Evolutionary conservation across 2,329 filamentous ascomycete species (phyloP).

Genomic region (Phyllosticta paracitricarpa): DNA sequence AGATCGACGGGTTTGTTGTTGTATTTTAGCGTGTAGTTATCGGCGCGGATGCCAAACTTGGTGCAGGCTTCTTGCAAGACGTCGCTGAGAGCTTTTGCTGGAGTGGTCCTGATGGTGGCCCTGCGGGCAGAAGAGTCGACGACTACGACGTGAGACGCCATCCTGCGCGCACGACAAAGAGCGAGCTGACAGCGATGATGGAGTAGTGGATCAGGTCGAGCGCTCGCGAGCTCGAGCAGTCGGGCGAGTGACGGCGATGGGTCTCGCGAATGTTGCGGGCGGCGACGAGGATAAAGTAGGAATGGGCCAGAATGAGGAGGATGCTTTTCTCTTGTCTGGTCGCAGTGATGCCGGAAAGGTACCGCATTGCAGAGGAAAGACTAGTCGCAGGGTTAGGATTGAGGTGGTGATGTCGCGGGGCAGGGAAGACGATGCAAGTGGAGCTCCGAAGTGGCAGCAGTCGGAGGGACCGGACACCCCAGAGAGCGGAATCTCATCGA

Average conservation of each 20-base stretch:
- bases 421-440: neutral
- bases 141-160: conserved; percentile 84
- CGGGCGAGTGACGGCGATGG: conserved; percentile 3
- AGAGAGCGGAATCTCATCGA: neutral
- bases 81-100: conserved; percentile 71
- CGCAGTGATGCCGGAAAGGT: conserved; percentile 8
- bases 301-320: conserved; percentile 7
- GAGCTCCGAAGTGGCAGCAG: neutral
- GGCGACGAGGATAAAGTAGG: conserved; percentile 3
- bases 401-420: neutral
- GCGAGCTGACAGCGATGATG: conserved; percentile 9
- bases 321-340: conserved; percentile 6
- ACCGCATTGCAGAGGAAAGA: conserved; percentile 3
- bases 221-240: conserved; percentile 8
- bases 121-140: conserved; percentile 71
- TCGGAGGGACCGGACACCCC: neutral
- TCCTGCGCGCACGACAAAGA: conserved; percentile 30
- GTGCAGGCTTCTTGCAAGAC: conserved; percentile 78
- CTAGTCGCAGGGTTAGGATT: neutral
- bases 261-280: conserved; percentile 10
- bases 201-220: conserved; percentile 9
- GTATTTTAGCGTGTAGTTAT: conserved; percentile 75
- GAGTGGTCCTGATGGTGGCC: conserved; percentile 72
- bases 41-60: conserved; percentile 64
- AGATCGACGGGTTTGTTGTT: conserved; percentile 82